Evolutionary conservation across 768 basidiomycete genomes (phyloP).

Genomic region (Hirschioporus abietinus): DNA sequence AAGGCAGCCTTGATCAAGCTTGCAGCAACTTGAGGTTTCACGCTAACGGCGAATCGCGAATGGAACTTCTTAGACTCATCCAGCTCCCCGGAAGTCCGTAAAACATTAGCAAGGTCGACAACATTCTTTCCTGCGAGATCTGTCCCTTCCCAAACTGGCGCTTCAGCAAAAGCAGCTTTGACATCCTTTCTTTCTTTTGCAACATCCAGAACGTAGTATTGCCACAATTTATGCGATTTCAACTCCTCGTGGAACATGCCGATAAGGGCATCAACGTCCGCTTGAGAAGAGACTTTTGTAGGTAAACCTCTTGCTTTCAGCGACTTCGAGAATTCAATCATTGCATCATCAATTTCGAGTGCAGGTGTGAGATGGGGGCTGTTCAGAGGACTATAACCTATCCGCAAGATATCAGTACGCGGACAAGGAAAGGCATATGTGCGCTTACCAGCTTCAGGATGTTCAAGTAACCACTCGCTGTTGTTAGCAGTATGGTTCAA

Average conservation of each 20-base stretch:
- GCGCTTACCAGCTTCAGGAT: slow-evolving; percentile 87
- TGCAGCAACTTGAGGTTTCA: slow-evolving; percentile 62
- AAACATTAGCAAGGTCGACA: slow-evolving; percentile 60
- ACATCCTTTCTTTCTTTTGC: slow-evolving; percentile 56
- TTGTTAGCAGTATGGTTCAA: slow-evolving; percentile 97
- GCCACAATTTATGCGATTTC: slow-evolving; percentile 74
- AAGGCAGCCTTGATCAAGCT: slow-evolving; percentile 71
- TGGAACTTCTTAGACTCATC: slow-evolving; percentile 54
- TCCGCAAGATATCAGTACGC: background rate
- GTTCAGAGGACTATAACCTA: slow-evolving; percentile 88
- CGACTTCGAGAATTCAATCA: slow-evolving; percentile 72
- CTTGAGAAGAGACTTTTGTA: slow-evolving; percentile 51
- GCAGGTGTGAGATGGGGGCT: slow-evolving; percentile 92
- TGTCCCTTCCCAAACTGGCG: slow-evolving; percentile 57
- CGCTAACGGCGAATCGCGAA: slow-evolving; percentile 60
- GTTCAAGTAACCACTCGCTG: slow-evolving; percentile 83
- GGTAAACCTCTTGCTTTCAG: slow-evolving; percentile 69
- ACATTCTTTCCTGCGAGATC: slow-evolving; percentile 52
- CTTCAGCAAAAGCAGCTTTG: slow-evolving; percentile 43
- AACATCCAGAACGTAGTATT: slow-evolving; percentile 88
- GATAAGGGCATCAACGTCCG: slow-evolving; percentile 67
- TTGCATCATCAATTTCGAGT: slow-evolving; percentile 82
- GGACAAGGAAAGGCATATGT: slow-evolving; percentile 1
- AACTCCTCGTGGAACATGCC: slow-evolving; percentile 55
- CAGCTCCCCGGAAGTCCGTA: slow-evolving; percentile 50